These are phyloP conservation scores for Ligustrum vulgare DNA, from an alignment of 257 asterid genomes.

Conservation along the genomic window DNA sequence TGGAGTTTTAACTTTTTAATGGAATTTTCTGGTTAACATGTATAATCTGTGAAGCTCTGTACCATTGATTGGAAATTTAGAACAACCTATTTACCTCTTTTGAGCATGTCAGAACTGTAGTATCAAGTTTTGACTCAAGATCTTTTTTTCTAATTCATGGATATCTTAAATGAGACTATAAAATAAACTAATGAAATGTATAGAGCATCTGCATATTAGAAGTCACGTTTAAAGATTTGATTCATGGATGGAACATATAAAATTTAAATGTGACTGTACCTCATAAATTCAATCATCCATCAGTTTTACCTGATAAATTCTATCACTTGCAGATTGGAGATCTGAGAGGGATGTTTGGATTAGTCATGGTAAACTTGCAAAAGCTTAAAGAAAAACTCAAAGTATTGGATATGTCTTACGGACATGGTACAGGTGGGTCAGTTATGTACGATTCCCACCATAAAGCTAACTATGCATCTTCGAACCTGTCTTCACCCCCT, in stretches of 20 bases:
- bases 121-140: background rate
- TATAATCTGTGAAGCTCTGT: background rate
- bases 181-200: too few species aligned
- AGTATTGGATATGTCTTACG: slow-evolving; percentile 74
- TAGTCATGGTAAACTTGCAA: slow-evolving; percentile 61
- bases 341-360: slow-evolving; percentile 82
- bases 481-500: background rate
- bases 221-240: too few species aligned
- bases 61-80: background rate
- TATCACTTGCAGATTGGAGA: slow-evolving; percentile 79
- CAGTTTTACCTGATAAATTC: background rate
- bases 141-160: background rate
- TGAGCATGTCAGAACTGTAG: too few species aligned
- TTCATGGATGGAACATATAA: too few species aligned
- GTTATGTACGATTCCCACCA: slow-evolving; percentile 15
- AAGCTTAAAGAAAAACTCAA: slow-evolving; percentile 71
- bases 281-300: background rate
- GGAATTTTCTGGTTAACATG: background rate
- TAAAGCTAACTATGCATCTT: background rate
- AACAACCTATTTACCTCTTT: background rate
- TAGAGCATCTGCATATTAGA: too few species aligned
- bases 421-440: slow-evolving; percentile 72
- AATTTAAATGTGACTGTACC: background rate
- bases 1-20: background rate
- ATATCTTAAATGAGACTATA: background rate